phyloP scores from a whole-genome alignment of 352 stramenopile species.

The Phytophthora agathidicida region DNA sequence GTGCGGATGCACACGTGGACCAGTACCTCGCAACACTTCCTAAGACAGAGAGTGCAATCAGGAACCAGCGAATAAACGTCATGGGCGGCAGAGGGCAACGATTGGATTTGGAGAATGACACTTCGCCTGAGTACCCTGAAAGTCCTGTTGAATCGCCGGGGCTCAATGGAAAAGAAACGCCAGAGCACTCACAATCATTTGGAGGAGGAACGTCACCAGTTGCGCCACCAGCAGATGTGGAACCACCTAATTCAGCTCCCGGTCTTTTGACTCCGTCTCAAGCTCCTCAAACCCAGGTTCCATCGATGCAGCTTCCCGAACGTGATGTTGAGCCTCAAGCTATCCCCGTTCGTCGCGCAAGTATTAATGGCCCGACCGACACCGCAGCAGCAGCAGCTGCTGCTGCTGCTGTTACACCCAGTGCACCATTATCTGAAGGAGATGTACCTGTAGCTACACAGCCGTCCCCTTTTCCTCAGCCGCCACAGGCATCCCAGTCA shows the following conservation, averaged over 20 bases:
- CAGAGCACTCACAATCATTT: slow-evolving; percentile 36
- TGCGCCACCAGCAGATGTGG: background rate
- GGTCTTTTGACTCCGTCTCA: slow-evolving; percentile 40
- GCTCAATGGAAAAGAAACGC: slow-evolving; percentile 25
- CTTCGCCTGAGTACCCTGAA: slow-evolving; percentile 42
- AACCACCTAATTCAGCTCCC: slow-evolving; percentile 34
- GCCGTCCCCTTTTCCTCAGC: slow-evolving; percentile 4
- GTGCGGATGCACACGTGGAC: slow-evolving; percentile 59
- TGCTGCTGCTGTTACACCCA: slow-evolving; percentile 7
- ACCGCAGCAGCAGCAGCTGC: slow-evolving; percentile 18
- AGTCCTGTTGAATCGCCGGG: slow-evolving; percentile 25
- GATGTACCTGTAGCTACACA: slow-evolving; percentile 9
- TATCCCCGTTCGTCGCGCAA: slow-evolving; percentile 35
- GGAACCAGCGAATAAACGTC: slow-evolving; percentile 91
- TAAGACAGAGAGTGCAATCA: slow-evolving; percentile 91
- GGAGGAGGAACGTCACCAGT: slow-evolving; percentile 18
- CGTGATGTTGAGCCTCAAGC: slow-evolving; percentile 30
- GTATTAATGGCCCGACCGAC: slow-evolving; percentile 33
- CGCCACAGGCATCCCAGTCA: slow-evolving; percentile 6
- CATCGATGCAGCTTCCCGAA: slow-evolving; percentile 39
- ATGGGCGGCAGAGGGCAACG: slow-evolving; percentile 91
- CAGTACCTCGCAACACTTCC: slow-evolving; percentile 85
- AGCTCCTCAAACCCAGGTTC: slow-evolving; percentile 26
- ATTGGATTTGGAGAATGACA: slow-evolving; percentile 78
- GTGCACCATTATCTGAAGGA: slow-evolving; percentile 16